phyloP scores from a whole-genome alignment of 495 filamentous ascomycete species.

The Podospora conica region DNA sequence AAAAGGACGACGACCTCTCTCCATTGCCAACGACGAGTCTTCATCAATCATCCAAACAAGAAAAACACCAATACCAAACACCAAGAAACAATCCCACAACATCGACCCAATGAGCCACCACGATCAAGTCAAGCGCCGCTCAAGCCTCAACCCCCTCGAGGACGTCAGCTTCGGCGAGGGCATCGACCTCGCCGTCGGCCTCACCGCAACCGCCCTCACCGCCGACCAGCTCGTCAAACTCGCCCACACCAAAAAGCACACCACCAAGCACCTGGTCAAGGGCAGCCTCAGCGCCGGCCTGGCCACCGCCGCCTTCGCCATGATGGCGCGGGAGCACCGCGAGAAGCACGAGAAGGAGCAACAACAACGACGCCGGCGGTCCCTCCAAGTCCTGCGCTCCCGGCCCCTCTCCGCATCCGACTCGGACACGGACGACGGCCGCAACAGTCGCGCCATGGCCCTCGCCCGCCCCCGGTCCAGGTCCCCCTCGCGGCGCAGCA shows the following conservation, averaged over 20 bases:
- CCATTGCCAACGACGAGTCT: background rate
- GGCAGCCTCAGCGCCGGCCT: constrained; percentile 21
- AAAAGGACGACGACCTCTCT: background rate
- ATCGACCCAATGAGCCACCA: constrained; percentile 4
- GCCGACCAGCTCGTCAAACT: constrained; percentile 26
- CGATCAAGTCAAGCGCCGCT: background rate
- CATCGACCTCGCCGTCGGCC: constrained; percentile 39
- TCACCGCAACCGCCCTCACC: constrained; percentile 35
- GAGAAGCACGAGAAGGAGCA: constrained; percentile 3
- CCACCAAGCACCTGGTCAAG: constrained; percentile 19
- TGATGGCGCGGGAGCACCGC: constrained; percentile 19
- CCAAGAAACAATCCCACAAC: background rate
- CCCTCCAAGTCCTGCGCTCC: background rate
- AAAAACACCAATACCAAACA: background rate
- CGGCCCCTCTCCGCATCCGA: background rate
- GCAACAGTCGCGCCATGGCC: background rate
- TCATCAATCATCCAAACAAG: background rate
- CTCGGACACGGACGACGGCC: too few relatives aligned
- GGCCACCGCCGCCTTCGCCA: constrained; percentile 21
- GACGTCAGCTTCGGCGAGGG: constrained; percentile 27
- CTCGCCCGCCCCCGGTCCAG: background rate
- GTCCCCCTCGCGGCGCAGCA: background rate
- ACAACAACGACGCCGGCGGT: background rate
- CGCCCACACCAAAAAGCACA: constrained; percentile 16
- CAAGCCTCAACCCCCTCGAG: background rate